Base-by-base conservation (phyloP, 805 yeast genomes). In the Candida lessepsii region DNA sequence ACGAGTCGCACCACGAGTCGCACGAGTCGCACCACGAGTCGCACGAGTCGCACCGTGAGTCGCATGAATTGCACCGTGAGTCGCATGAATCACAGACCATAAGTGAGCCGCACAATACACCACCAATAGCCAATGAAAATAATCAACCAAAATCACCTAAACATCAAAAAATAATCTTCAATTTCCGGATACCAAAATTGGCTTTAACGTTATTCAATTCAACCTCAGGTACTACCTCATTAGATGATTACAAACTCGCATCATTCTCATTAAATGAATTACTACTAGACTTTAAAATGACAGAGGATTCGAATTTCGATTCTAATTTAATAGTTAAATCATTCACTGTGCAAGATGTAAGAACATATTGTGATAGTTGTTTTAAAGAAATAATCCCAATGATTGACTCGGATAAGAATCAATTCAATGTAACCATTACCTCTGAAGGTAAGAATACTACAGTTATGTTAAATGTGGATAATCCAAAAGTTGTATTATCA, bases 381-480 rank as follows among this genome's bases (percentile, higher is more conserved):
- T 91, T 87, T 62, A 75, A 84, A 0, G 84, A 90, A 45, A 79
- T 93, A 23, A 80, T 93, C 30, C 97, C 98, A 1, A 76, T 78
- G 18, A 71, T 76, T 2, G 62, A 71, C 7, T 75, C 80, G 25
- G 79, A 75, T 1, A 78, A 79, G 16, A 70, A 84, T 50, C 98
- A 93, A 55, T 81, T 93, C 46, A 67, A 76, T 64, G 79, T 85
- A 1, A 67, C 70, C 14, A 67, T 76, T 0, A 50, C 62, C 0
- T 68, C 81, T 0, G 70, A 63, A 37, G 57, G 51, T 31, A 70
- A 72, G 38, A 61, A 71, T 26, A 68, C 77, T 4, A 73, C 77
- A 15, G 52, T 63, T 0, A 72, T 81, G 53, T 54, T 84, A 4
- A 78, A 88, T 0, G 73, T 91, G 9, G 95, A 87, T 44, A 84